Base-by-base conservation (phyloP, 208 protist genomes). In the Trypanosomatidae sp. region DNA sequence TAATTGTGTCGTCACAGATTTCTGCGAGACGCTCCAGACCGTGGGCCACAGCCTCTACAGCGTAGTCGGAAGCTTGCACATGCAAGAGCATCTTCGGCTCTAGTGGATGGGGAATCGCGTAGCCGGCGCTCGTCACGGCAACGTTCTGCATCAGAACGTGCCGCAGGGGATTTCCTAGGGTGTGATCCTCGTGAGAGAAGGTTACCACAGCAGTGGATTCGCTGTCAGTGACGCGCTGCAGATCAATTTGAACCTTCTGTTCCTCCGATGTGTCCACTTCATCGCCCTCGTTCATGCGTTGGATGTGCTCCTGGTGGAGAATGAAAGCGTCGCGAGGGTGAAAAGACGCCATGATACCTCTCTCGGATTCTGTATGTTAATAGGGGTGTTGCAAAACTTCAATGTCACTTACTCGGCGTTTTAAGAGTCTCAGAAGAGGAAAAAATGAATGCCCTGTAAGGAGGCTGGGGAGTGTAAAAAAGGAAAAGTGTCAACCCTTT, bases 51-150 rank as follows among this genome's bases (percentile, higher is more conserved):
- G 83, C 89, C 66, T 97, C 92, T 47, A 96, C 91, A 39, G 91
- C 91, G 84, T 97, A 98, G 73, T 95, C 92, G 19, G 82, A 90
- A 10, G 89, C 87, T 75, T 96, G 91, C 53, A 98, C 89, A 71
- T 97, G 87, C n/a, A 98, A 71, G 56, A 96, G 77, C 94, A 98
- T 97, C 75, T 98, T 97, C 33, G 88, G 76, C 77, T 98, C 94
- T 25, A 98, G 74, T n/a, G 96, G 96, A 76, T 98, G 96, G 2
- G 96, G 96, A 74, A 98, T 98, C 10, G 93, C 67, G 81, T 98
- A 98, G 49, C 96, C 96, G 28, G 92, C 94, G 64, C 85, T 97
- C 2, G 86, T 88, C 25, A 97, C 91, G 12, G 93, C 83, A 2
- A 87, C 83, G 70, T 97, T 95, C 74, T 98, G 91, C 93, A 98